Base-by-base conservation (phyloP, 192 early-diverging fungal genomes). In the Coemansia sp. region DNA sequence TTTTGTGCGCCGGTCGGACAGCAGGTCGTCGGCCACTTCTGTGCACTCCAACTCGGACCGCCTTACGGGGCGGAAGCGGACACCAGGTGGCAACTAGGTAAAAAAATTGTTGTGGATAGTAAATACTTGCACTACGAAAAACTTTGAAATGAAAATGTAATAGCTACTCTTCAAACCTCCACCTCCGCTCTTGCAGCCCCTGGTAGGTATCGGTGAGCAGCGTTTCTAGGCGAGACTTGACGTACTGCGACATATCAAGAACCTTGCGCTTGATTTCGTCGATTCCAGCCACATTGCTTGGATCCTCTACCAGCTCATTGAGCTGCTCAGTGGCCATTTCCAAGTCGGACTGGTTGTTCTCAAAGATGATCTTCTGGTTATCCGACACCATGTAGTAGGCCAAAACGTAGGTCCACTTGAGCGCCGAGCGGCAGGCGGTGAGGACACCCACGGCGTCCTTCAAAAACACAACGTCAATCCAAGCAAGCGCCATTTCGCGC, bases 391-490 rank as follows among this genome's bases (percentile, higher is more conserved):
- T 87, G 68, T 97, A 99, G 82, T 93, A 99, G 0, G 96, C 98
- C 75, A 99, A 93, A 6, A 90, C 91, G 77, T 98, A 99, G 0
- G 96, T 96, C 98, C 98, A 99, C 68, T 94, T 97, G 24, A 99
- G 86, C 0, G 94, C 97, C 74, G 85, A 90, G 68, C 98, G 94
- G 65, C 95, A 94, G 54, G 91, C 76, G 8, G 94, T 86, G 25
- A 98, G 87, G 0, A 92, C 92, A 65, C 95, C 93, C 32, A 96
- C 95, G 6, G 97, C 96, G 35, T 91, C 92, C 51, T 88, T 88
- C 31, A 99, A 76, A 73, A 99, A 99, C 84, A 98, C 96, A 1
- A 98, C 96, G 82, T 99, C 95, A 65, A 98, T 98, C 96, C 96
- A 99, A 17, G 94, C 94, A 53, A 99, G 79, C 20, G 90, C 88